Conservation (phyloP, 2,329 filamentous ascomycete species). For the Dactylellina cionopaga region DNA sequence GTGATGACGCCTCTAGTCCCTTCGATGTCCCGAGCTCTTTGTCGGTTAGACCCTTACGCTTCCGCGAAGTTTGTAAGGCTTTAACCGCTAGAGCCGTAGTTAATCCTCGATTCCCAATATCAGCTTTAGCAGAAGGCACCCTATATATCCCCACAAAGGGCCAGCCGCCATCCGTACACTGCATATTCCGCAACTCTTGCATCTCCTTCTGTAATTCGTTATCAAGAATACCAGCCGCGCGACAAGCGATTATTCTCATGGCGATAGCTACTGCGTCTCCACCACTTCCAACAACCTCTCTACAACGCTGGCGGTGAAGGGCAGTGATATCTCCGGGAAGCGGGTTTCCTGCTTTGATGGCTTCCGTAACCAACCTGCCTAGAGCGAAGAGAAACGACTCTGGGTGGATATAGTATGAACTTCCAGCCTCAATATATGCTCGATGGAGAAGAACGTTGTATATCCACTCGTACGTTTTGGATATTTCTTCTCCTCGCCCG, state of each 20-base stretch:
- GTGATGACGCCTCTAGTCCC: too few relatives aligned
- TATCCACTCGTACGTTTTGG: not conserved
- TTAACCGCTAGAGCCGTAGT: not conserved
- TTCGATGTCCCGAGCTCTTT: too few relatives aligned
- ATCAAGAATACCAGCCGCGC: not conserved
- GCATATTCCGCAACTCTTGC: not conserved
- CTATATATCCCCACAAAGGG: not conserved
- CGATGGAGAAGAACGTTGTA: not conserved
- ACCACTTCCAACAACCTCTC: not conserved
- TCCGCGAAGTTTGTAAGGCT: too few relatives aligned
- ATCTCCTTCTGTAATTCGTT: not conserved
- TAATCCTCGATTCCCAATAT: not conserved
- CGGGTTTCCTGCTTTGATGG: not conserved
- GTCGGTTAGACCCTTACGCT: too few relatives aligned
- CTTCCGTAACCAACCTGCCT: not conserved
- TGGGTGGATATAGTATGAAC: not conserved
- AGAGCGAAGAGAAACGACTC: not conserved
- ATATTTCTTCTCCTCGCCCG: not conserved
- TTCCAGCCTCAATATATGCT: not conserved
- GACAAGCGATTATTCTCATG: not conserved
- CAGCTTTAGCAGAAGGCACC: not conserved
- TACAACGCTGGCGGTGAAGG: not conserved
- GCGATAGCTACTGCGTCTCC: not conserved
- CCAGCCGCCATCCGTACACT: not conserved
- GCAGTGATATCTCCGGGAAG: not conserved